These are phyloP conservation scores for Sesbania bispinosa DNA, from an alignment of 306 rosid genomes.

Conservation along the genomic window DNA sequence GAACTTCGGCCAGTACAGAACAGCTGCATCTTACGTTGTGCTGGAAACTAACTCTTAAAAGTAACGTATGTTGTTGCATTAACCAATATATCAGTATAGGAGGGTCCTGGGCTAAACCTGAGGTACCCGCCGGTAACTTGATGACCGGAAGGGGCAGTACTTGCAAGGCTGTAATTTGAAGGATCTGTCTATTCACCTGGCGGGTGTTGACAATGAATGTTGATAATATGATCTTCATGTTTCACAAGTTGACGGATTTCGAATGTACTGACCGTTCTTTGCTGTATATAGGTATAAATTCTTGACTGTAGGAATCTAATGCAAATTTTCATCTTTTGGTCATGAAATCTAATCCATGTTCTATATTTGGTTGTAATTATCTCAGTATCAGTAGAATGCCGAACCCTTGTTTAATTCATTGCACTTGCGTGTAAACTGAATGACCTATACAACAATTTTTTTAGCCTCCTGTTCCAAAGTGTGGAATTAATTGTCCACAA, in stretches of 20 bases:
- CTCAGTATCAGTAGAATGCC: background rate
- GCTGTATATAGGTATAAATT: constrained; percentile 28
- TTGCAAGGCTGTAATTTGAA: background rate
- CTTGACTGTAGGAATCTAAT: background rate
- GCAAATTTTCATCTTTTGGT: background rate
- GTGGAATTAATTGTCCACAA: background rate
- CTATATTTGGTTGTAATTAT: background rate
- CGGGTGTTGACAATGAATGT: background rate
- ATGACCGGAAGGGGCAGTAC: background rate
- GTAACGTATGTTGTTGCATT: no score
- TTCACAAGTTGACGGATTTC: constrained; percentile 22
- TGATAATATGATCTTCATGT: constrained; percentile 13
- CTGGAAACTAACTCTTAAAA: constrained; percentile 7
- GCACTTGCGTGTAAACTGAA: no score
- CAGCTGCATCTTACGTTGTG: background rate
- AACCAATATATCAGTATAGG: background rate
- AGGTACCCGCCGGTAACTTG: background rate
- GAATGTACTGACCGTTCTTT: constrained; percentile 34
- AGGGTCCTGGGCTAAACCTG: background rate
- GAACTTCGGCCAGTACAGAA: background rate
- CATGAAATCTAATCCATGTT: background rate
- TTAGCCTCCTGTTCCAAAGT: no score
- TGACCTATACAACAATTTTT: no score
- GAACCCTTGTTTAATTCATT: background rate
- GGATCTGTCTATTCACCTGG: background rate